These are phyloP conservation scores for Pseudogymnoascus pannorum DNA, from an alignment of 2,329 filamentous ascomycete species.

Conservation along the genomic window DNA sequence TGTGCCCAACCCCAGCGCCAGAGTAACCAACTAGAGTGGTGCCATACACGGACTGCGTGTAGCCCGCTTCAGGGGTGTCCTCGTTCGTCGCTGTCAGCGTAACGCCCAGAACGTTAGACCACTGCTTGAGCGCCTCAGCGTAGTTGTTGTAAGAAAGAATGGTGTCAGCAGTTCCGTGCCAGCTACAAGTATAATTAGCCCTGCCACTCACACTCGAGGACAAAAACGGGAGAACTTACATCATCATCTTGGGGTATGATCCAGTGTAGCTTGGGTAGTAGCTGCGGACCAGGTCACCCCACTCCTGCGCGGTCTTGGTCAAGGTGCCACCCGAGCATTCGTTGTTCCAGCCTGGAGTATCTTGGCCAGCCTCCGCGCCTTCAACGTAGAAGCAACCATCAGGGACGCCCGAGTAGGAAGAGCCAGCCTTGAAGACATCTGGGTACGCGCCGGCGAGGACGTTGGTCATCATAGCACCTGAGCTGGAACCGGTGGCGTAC, in stretches of 20 bases:
- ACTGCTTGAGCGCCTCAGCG: conserved; percentile 38
- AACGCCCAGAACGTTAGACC: conserved; percentile 38
- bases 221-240: conserved; percentile 13
- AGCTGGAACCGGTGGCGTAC: conserved; percentile 45
- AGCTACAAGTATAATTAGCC: conserved; percentile 18
- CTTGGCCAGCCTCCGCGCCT: conserved; percentile 34
- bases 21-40: conserved; percentile 27
- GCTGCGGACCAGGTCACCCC: conserved; percentile 39
- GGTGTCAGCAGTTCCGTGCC: conserved; percentile 33
- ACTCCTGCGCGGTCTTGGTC: conserved; percentile 34
- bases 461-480: conserved; percentile 46
- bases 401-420: conserved; percentile 38
- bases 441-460: conserved; percentile 42
- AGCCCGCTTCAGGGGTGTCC: conserved; percentile 24
- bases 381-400: conserved; percentile 36
- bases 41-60: conserved; percentile 30
- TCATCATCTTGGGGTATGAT: conserved; percentile 32
- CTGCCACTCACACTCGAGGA: background rate
- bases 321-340: conserved; percentile 35
- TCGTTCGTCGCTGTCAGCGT: conserved; percentile 12
- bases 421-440: conserved; percentile 39
- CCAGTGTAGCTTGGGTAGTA: conserved; percentile 35
- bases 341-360: conserved; percentile 42
- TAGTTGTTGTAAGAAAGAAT: conserved; percentile 34
- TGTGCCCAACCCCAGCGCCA: conserved; percentile 28